Evolutionary conservation across 768 basidiomycete species (phyloP), one percentile per base, ranked within the genome.

Genomic region (Strobilomyces dryophilus): DNA sequence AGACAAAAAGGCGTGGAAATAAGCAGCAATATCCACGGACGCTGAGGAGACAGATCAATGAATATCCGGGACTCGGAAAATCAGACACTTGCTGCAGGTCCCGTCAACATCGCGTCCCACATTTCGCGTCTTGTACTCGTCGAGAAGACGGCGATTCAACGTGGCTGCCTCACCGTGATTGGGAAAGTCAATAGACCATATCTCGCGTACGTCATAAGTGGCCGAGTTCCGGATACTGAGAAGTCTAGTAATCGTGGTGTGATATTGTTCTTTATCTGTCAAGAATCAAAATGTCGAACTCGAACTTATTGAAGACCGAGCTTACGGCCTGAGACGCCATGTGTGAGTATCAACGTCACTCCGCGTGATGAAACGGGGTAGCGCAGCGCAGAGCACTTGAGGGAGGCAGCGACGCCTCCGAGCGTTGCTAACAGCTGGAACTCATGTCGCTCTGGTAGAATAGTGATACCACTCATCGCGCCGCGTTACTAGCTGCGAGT

Each of bases 151-250:
- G 17, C 70, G 68, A 44, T 72, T 72, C n/a, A 69, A 43, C 7
- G 50, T 47, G 14, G 71, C 71, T 10, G 71, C 57, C 46, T 73
- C 63, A 6, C 72, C 71, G 31, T 72, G 71, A 47, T 72, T 72
- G 1, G 70, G 73, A 49, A 70, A 61, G 47, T 72, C 71, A 3
- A 73, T 54, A 3, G 66, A 61, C 70, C 70, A 71, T 50, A 73
- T 62, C 42, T 71, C 70, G 3, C 62, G 59, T 18, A 71, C 61
- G 26, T 49, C 56, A 32, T 60, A 65, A 3, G 56, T 49, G 4
- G 57, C 53, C 8, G 17, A 42, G 18, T 53, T 40, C 11, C 45
- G 45, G 44, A 54, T 51, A 29, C 37, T 37, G 36, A 70, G 59
- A 7, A 69, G 21, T 7, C 56, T 54, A 8, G 49, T 43, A 12